Conservation (phyloP, 192 early-diverging fungal species). For the Nowakowskiella sp. region DNA sequence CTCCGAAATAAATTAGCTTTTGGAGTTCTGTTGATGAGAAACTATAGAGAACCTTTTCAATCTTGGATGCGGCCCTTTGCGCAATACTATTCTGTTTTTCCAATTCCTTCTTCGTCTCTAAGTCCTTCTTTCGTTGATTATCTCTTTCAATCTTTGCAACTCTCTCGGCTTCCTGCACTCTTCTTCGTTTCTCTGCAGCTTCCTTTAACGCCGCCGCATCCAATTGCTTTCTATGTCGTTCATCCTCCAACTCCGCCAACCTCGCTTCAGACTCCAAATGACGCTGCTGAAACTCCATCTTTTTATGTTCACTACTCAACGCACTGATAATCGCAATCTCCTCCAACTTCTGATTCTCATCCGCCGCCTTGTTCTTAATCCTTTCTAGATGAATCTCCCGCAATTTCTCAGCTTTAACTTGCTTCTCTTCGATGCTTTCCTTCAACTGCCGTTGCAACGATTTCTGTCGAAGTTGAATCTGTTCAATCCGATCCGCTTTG, state of each 20-base stretch:
- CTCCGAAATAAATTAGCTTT: background rate
- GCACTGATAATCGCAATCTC: constrained; percentile 19
- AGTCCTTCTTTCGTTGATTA: constrained; percentile 16
- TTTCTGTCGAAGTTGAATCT: background rate
- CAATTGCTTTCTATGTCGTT: constrained; percentile 10
- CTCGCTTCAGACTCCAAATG: constrained; percentile 20
- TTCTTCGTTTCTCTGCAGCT: constrained; percentile 20
- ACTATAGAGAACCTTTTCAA: constrained; percentile 19
- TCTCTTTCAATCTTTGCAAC: constrained; percentile 13
- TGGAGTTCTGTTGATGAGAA: too few species aligned
- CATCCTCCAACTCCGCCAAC: constrained; percentile 16
- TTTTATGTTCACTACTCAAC: constrained; percentile 18
- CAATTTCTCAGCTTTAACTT: constrained; percentile 24
- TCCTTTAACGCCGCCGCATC: constrained; percentile 18
- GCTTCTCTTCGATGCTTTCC: constrained; percentile 24
- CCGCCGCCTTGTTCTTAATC: constrained; percentile 30
- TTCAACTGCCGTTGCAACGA: constrained; percentile 16
- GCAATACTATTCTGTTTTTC: constrained; percentile 14
- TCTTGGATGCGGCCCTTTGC: constrained; percentile 12
- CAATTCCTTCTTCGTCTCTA: constrained; percentile 15
- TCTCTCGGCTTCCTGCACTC: constrained; percentile 15
- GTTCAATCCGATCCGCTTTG: constrained; percentile 20
- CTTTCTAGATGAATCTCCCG: constrained; percentile 12
- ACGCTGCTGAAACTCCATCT: constrained; percentile 25
- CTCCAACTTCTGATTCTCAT: constrained; percentile 16